A percentile compares a stretch with the other conserved stretches of the same genome.
These are phyloP conservation scores for Candida multigemmis DNA, from an alignment of 805 yeast genomes.

Conservation along the genomic window DNA sequence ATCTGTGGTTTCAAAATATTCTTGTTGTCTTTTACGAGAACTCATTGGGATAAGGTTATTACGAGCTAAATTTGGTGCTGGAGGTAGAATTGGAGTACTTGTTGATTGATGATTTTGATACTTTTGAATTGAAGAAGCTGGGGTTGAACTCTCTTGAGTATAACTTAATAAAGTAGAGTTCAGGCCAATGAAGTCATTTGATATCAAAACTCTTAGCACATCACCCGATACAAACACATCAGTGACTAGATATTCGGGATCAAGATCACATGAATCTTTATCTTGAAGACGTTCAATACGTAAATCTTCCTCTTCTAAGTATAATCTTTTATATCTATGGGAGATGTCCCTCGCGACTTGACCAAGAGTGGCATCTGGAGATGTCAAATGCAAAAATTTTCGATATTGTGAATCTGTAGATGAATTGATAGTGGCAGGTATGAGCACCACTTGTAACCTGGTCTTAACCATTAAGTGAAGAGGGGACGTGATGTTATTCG, in stretches of 20 bases:
- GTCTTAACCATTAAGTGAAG: conserved; percentile 10
- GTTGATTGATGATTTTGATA: conserved; percentile 4
- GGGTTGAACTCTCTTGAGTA: conserved; percentile 1
- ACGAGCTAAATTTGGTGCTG: conserved; percentile 13
- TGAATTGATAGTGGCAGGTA: no score
- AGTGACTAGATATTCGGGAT: conserved; percentile 61
- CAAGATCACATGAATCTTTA: conserved; percentile 60
- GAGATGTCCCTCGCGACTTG: conserved; percentile 45
- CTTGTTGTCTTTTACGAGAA: conserved; percentile 11
- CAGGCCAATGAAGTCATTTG: conserved; percentile 7
- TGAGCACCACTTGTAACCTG: conserved; percentile 27
- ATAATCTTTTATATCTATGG: conserved; percentile 49
- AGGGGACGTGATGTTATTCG: neutral
- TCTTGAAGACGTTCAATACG: conserved; percentile 60
- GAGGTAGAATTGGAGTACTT: conserved; percentile 13
- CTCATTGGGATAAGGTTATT: conserved; percentile 5
- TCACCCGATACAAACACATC: conserved; percentile 50
- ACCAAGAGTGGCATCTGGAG: conserved; percentile 34
- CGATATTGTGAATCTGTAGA: no score
- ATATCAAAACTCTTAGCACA: conserved; percentile 24
- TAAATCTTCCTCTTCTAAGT: conserved; percentile 52
- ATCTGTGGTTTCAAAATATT: conserved; percentile 15
- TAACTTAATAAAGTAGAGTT: neutral
- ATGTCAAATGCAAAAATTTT: conserved; percentile 60
- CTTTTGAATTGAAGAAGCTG: conserved; percentile 3